Conservation (phyloP, 306 rosid species). For the Luffa acutangula region DNA sequence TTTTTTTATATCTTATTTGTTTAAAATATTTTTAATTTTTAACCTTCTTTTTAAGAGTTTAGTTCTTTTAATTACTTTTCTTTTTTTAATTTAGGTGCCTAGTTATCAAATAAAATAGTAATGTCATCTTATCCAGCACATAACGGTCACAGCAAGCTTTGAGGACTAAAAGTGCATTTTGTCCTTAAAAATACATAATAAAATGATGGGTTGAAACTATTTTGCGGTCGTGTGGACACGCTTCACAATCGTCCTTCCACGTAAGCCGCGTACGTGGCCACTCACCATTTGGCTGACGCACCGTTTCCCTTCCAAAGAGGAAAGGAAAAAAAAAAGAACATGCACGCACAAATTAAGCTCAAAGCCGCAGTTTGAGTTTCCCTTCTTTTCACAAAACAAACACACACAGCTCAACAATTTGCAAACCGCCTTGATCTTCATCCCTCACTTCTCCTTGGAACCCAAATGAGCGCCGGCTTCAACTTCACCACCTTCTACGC, state of each 20-base stretch:
- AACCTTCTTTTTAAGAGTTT: too few relatives aligned
- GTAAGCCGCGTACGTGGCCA: neutral
- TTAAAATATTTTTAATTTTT: too few relatives aligned
- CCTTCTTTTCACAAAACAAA: neutral
- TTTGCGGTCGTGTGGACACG: neutral
- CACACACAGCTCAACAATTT: neutral
- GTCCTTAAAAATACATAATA: too few relatives aligned
- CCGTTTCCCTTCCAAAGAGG: neutral
- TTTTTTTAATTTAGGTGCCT: too few relatives aligned
- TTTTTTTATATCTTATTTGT: too few relatives aligned
- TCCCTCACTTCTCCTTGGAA: neutral
- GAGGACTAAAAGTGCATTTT: too few relatives aligned
- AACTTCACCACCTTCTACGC: slow-evolving; percentile 38
- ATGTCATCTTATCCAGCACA: too few relatives aligned
- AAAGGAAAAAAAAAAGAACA: neutral
- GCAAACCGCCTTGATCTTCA: neutral
- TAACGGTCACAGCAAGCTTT: too few relatives aligned
- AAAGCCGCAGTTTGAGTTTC: neutral
- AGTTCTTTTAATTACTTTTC: too few relatives aligned
- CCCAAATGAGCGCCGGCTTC: neutral
- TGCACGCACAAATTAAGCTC: neutral
- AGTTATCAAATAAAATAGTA: too few relatives aligned
- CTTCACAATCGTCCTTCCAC: neutral
- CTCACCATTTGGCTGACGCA: neutral
- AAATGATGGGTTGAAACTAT: too few relatives aligned